Evolutionary conservation across 164 flowering plant genomes (phyloP).

Genomic region (Stephania japonica): DNA sequence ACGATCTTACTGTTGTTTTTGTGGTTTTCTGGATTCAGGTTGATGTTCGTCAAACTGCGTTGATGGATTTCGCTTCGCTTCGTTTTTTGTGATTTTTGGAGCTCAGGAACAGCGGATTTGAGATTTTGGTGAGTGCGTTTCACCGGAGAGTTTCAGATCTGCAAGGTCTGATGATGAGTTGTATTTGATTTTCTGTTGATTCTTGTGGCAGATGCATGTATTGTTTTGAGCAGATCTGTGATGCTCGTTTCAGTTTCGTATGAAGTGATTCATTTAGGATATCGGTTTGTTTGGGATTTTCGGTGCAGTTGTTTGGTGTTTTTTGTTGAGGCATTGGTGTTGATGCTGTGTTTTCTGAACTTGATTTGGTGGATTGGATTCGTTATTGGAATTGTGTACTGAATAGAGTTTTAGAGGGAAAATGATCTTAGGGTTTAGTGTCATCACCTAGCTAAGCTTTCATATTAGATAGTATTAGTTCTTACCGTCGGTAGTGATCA

Average conservation of each 20-base stretch:
- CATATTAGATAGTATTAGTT: background rate
- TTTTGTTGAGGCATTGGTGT: background rate
- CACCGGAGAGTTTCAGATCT: slow-evolving; percentile 32
- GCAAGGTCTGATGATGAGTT: background rate
- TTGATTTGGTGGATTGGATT: slow-evolving; percentile 1
- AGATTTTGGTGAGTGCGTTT: slow-evolving; percentile 1
- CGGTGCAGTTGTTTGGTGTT: background rate
- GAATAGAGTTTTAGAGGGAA: background rate
- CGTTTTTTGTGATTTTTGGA: background rate
- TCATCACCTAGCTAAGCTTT: background rate
- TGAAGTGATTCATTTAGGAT: background rate
- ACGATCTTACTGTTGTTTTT: background rate
- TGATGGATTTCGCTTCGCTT: background rate
- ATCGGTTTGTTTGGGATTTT: background rate
- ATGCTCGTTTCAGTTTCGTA: background rate
- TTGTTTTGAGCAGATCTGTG: background rate
- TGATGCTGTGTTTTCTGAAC: background rate
- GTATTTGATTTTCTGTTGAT: background rate
- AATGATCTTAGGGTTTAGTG: background rate
- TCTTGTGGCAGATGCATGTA: background rate
- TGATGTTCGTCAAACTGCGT: background rate
- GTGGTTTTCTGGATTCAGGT: background rate
- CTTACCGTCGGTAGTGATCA: background rate
- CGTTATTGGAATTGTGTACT: background rate
- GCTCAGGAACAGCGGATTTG: background rate